These are phyloP conservation scores for Lentinula sp. DNA, from an alignment of 768 basidiomycete species.

Conservation along the genomic window DNA sequence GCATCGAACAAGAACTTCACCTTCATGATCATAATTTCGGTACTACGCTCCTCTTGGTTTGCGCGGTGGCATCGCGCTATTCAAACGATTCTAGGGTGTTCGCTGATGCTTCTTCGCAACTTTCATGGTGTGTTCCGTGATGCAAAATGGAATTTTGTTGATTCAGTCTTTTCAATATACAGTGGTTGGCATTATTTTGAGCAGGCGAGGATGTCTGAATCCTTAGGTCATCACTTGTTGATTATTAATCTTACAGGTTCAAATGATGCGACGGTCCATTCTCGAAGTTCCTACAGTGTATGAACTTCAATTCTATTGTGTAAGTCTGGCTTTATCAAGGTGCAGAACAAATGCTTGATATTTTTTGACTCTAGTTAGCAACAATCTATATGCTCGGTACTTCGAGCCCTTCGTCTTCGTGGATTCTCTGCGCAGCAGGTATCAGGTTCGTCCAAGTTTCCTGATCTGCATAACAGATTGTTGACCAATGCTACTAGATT, in stretches of 20 bases:
- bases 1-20: constrained; percentile 28
- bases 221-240: background rate
- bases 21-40: constrained; percentile 32
- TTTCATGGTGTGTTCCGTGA: constrained; percentile 14
- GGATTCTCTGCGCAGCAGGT: constrained; percentile 40
- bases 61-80: constrained; percentile 42
- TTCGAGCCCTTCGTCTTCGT: constrained; percentile 29
- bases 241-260: constrained; percentile 14
- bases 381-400: constrained; percentile 27
- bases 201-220: constrained; percentile 10
- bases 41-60: constrained; percentile 35
- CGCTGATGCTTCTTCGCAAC: constrained; percentile 15
- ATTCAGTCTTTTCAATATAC: background rate
- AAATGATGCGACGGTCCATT: constrained; percentile 22
- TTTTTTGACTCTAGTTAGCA: constrained; percentile 16
- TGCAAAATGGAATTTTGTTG: background rate
- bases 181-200: constrained; percentile 38
- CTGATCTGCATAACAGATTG: constrained; percentile 17
- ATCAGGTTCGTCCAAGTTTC: constrained; percentile 17
- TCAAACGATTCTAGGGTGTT: constrained; percentile 37
- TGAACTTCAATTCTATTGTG: constrained; percentile 34
- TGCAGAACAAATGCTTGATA: background rate
- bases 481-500: constrained; percentile 9
- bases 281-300: constrained; percentile 24
- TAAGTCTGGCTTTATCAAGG: constrained; percentile 11